A percentile compares a stretch with the other conserved stretches of the same genome.
phyloP scores from a whole-genome alignment of 2,329 filamentous ascomycete genomes.

The Hypoxylon sp. region DNA sequence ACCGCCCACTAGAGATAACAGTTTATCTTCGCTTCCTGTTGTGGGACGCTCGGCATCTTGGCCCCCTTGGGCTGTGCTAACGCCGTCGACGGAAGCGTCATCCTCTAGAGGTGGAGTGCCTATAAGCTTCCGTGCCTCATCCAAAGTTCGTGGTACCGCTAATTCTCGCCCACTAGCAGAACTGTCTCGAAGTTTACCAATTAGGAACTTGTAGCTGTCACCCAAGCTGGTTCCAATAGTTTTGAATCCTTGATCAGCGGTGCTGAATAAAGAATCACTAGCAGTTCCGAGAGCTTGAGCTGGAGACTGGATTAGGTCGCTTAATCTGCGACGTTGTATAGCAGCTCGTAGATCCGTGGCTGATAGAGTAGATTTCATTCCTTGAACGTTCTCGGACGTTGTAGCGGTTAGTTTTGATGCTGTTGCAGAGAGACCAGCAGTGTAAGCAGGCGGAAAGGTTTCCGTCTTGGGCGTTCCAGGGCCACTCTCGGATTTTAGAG shows the following conservation, averaged over 20 bases:
- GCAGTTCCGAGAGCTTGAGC: conserved; percentile 85
- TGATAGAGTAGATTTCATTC: conserved; percentile 57
- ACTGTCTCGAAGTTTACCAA: conserved; percentile 87
- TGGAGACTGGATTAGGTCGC: conserved; percentile 88
- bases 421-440: conserved; percentile 60
- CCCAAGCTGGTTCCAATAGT: conserved; percentile 92
- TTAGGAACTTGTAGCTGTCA: conserved; percentile 92
- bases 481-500: conserved; percentile 68
- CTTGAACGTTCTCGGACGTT: conserved; percentile 53
- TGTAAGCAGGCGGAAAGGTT: conserved; percentile 72
- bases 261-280: conserved; percentile 86
- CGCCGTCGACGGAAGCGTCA: conserved; percentile 71
- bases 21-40: conserved; percentile 69
- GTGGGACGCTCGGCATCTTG: conserved; percentile 57
- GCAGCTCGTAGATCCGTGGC: conserved; percentile 62
- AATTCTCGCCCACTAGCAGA: conserved; percentile 66
- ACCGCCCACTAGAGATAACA: conserved; percentile 80
- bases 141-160: conserved; percentile 87
- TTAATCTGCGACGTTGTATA: conserved; percentile 77
- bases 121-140: conserved; percentile 92
- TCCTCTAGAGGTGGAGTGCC: conserved; percentile 77
- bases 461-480: conserved; percentile 66
- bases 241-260: conserved; percentile 92
- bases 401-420: conserved; percentile 53
- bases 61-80: conserved; percentile 65